Percentiles rank a stretch among this genome's conserved stretches.
These are phyloP conservation scores for Fonsecaea pedrosoi DNA, from an alignment of 2,329 filamentous ascomycete species.

Conservation along the genomic window DNA sequence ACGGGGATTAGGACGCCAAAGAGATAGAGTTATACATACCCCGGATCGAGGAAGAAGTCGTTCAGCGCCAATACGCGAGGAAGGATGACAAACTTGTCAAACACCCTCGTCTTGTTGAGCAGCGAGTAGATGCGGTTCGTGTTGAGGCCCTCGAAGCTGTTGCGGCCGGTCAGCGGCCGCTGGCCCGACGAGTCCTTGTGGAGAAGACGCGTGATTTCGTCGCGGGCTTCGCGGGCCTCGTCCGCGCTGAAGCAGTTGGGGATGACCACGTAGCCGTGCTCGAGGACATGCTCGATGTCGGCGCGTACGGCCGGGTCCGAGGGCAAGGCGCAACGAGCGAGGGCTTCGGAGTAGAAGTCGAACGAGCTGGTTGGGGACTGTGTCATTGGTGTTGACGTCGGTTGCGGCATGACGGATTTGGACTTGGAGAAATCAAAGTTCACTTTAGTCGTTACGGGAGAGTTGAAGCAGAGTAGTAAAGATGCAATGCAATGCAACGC, in stretches of 20 bases:
- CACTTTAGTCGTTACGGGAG: too few relatives aligned
- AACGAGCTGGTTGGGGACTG: constrained; percentile 9
- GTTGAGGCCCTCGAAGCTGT: constrained; percentile 48
- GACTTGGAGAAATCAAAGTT: background rate
- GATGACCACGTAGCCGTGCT: constrained; percentile 49
- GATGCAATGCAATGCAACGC: too few relatives aligned
- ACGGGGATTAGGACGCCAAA: too few relatives aligned
- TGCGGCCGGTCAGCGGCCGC: constrained; percentile 42
- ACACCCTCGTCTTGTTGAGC: constrained; percentile 49
- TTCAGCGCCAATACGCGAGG: constrained; percentile 49
- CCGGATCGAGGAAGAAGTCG: constrained; percentile 50
- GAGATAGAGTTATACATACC: constrained; percentile 19
- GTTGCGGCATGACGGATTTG: background rate
- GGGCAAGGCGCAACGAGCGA: constrained; percentile 28
- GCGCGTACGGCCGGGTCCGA: constrained; percentile 38
- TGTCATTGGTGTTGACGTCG: too few relatives aligned
- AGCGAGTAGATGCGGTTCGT: constrained; percentile 51
- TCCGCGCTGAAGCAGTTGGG: constrained; percentile 44
- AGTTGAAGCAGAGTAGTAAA: too few relatives aligned
- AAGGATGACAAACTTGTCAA: constrained; percentile 49
- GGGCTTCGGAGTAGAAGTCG: constrained; percentile 26
- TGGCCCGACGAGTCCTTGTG: constrained; percentile 39
- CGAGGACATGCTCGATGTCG: constrained; percentile 44
- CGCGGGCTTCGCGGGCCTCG: constrained; percentile 44
- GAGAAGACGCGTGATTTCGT: constrained; percentile 46